Percentiles rank a stretch among this genome's conserved stretches.
Conservation (phyloP, 2,329 filamentous ascomycete species). For the Achaetomium macrosporum region DNA sequence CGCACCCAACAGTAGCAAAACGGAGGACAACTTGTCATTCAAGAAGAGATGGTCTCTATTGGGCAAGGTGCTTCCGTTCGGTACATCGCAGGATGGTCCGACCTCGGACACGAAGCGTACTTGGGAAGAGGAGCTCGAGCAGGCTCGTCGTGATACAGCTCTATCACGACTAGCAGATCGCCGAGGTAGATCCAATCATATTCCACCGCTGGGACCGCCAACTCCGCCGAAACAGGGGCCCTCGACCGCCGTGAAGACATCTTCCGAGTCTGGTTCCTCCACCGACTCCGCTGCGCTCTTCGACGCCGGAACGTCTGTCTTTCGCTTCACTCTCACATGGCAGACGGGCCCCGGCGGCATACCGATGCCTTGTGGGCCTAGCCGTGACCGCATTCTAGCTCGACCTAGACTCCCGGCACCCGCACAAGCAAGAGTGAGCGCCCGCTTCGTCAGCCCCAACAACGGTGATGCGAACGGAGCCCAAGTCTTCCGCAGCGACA, state of each 20-base stretch:
- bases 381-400: slow-evolving; percentile 56
- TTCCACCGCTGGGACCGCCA: slow-evolving; percentile 23
- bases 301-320: slow-evolving; percentile 56
- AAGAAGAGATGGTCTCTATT: slow-evolving; percentile 60
- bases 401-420: slow-evolving; percentile 64
- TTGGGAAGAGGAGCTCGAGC: slow-evolving; percentile 44
- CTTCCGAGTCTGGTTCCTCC: slow-evolving; percentile 46
- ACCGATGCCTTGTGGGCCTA: slow-evolving; percentile 47
- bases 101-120: slow-evolving; percentile 22
- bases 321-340: slow-evolving; percentile 59
- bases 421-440: slow-evolving; percentile 58
- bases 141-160: slow-evolving; percentile 45
- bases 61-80: slow-evolving; percentile 54
- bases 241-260: slow-evolving; percentile 30
- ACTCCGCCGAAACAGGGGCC: slow-evolving; percentile 35
- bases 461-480: slow-evolving; percentile 1
- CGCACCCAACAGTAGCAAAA: slow-evolving; percentile 5
- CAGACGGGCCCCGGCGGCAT: slow-evolving; percentile 19
- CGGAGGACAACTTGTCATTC: slow-evolving; percentile 31
- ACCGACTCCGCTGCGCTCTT: slow-evolving; percentile 50
- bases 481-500: slow-evolving; percentile 29
- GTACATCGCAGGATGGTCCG: slow-evolving; percentile 21
- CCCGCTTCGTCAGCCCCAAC: slow-evolving; percentile 26
- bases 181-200: slow-evolving; percentile 17
- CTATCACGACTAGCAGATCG: slow-evolving; percentile 30